Evolutionary conservation across 148 eudicot species (phyloP).

Genomic region (Nepenthes mirabilis): DNA sequence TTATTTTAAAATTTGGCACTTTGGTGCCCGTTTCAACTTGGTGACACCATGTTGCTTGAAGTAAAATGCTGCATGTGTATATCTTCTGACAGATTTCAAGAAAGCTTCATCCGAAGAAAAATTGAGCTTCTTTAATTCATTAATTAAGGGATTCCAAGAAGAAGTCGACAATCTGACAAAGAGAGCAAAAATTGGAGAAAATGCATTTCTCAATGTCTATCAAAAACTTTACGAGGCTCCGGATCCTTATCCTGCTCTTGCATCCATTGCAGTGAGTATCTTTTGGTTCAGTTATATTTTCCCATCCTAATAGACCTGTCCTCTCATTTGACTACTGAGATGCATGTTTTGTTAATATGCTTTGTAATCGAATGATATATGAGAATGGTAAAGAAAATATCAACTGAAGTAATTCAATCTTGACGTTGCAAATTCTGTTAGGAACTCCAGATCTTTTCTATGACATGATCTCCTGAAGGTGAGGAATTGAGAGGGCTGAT

Average conservation of each 20-base stretch:
- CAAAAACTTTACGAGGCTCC: conserved; percentile 99
- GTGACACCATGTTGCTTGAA: background rate
- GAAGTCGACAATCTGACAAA: conserved; percentile 98
- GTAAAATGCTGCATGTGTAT: background rate
- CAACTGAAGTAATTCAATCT: too few relatives aligned
- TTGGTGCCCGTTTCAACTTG: background rate
- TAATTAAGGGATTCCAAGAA: conserved; percentile 94
- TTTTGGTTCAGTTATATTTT: conserved; percentile 1
- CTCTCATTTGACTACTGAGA: background rate
- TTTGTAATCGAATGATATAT: too few relatives aligned
- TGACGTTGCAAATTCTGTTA: too few relatives aligned
- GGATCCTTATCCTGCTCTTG: conserved; percentile 87
- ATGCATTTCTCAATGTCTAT: conserved; percentile 92
- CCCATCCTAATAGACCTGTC: background rate
- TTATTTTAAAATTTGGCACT: too few relatives aligned
- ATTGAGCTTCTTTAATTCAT: conserved; percentile 56
- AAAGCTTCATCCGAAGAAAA: conserved; percentile 85
- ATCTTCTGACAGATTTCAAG: conserved; percentile 61
- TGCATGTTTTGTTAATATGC: background rate
- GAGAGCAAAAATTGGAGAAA: conserved; percentile 94
- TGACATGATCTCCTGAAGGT: too few relatives aligned
- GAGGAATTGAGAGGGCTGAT: too few relatives aligned
- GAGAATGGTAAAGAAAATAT: too few relatives aligned
- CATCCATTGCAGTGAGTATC: conserved; percentile 73
- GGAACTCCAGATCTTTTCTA: too few relatives aligned